Percentiles rank a stretch among this genome's conserved stretches.
These are phyloP conservation scores for Lipomyces spencermartinsiae DNA, from an alignment of 805 yeast species.

Conservation along the genomic window DNA sequence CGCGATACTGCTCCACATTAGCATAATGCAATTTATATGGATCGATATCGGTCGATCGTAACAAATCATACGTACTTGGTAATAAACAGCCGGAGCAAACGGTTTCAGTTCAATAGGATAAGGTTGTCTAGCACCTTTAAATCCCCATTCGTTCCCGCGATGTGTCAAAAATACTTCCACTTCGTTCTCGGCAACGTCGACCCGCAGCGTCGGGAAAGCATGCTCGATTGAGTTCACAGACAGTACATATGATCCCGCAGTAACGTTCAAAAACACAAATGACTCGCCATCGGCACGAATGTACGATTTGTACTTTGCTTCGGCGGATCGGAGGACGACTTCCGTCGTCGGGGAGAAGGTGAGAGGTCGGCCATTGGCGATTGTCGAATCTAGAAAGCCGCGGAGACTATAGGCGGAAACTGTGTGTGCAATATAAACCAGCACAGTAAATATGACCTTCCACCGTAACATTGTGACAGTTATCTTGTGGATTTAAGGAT, in stretches of 20 bases:
- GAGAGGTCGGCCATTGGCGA: slow-evolving; percentile 2
- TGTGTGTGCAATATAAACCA: neutral
- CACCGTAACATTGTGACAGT: neutral
- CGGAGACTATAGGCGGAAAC: slow-evolving; percentile 27
- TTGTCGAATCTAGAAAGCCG: slow-evolving; percentile 23
- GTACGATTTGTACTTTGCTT: slow-evolving; percentile 12
- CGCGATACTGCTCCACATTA: slow-evolving; percentile 34
- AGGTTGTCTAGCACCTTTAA: slow-evolving; percentile 44
- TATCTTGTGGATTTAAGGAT: neutral
- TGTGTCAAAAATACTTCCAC: slow-evolving; percentile 41
- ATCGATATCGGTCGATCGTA: neutral
- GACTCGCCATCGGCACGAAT: slow-evolving; percentile 23
- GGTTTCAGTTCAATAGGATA: slow-evolving; percentile 45
- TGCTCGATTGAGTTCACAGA: slow-evolving; percentile 38
- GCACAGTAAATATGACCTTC: neutral
- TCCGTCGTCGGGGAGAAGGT: slow-evolving; percentile 19
- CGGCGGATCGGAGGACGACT: slow-evolving; percentile 19
- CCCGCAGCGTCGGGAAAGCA: slow-evolving; percentile 30
- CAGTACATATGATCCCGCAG: slow-evolving; percentile 42
- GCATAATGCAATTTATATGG: neutral
- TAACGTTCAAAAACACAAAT: slow-evolving; percentile 41
- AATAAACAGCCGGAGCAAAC: slow-evolving; percentile 41
- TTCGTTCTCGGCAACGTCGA: slow-evolving; percentile 39
- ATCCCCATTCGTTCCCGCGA: slow-evolving; percentile 43
- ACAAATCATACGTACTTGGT: slow-evolving; percentile 20